Evolutionary conservation across 176 grass and related monocot genomes (phyloP), one percentile per base, ranked within the genome.

Genomic region (Triticum turgidum): DNA sequence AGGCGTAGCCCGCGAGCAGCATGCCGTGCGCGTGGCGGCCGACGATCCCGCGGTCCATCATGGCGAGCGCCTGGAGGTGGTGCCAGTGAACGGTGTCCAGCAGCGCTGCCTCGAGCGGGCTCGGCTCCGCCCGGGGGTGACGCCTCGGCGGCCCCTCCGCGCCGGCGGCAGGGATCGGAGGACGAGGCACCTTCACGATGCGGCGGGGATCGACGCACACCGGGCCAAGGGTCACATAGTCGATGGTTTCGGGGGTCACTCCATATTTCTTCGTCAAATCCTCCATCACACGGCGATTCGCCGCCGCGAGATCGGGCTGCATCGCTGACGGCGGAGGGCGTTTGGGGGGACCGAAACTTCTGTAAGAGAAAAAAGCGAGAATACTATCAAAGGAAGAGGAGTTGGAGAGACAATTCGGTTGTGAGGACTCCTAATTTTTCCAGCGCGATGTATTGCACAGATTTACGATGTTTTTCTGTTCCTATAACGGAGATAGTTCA

Each of bases 41-140:
- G 72, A 75, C 11, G 1, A 1, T 32, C 12, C 3, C 25, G 45
- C 45, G 25, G 73, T 20, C 45, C 73, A 29, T 54, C 73, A 20
- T 9, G 45, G 73, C 73, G 73, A 76, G 73, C 73, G 73, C 72
- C 42, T 75, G 22, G 42, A 75, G 72, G 72, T 75, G 42, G 24
- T 74, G 41, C 39, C n/a, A 39, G 39, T 73, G 70, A 0, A 73
- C 5, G n/a, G n/a, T 49, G 71, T 74, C 71, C 6, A 74, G 71
- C 41, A 75, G 72, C 24, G 12, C 72, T 2, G 72, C 42, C 72
- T 75, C 72, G 42, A 75, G 71, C 13, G 22, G 41, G 72, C 72
- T 75, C 24, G 71, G 71, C 21, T 29, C 6, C 6, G 0, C 12
- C 41, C 41, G 22, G n/a, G 39, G 39, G 5, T 47, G 71, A 71